These are phyloP conservation scores for Fraxinus platypoda DNA, from an alignment of 305 asterid genomes.

Conservation along the genomic window DNA sequence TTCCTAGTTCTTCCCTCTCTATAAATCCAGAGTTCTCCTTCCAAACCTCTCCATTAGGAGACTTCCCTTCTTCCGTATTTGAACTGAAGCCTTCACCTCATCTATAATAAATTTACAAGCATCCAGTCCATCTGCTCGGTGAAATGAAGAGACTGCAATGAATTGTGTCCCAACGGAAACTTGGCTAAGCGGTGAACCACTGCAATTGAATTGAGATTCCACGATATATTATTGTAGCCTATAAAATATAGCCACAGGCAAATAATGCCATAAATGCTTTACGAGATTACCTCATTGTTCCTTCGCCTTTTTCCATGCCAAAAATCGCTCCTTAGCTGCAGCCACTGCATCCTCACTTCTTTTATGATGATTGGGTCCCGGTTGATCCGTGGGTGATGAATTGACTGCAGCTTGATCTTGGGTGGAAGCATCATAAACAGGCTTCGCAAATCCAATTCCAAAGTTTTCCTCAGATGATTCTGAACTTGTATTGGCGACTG, in stretches of 20 bases:
- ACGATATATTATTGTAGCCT: conserved; percentile 17
- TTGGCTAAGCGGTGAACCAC: conserved; percentile 70
- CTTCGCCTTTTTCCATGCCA: conserved; percentile 74
- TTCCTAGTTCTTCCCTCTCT: conserved; percentile 56
- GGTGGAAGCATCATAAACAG: conserved; percentile 32
- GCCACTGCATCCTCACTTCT: conserved; percentile 58
- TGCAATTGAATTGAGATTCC: conserved; percentile 63
- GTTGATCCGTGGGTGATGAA: conserved; percentile 37
- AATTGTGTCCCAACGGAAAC: conserved; percentile 82
- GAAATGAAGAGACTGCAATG: conserved; percentile 68
- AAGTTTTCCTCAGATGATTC: conserved; percentile 36
- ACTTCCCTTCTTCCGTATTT: conserved; percentile 93
- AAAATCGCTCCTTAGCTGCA: conserved; percentile 66
- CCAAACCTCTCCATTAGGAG: conserved; percentile 88
- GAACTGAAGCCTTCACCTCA: conserved; percentile 86
- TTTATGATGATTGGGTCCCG: conserved; percentile 48
- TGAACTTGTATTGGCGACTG: conserved; percentile 25
- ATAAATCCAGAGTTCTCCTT: conserved; percentile 80
- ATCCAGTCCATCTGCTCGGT: conserved; percentile 70
- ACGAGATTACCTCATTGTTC: conserved; percentile 24
- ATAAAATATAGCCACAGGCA: not conserved
- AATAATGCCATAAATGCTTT: not conserved
- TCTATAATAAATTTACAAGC: conserved; percentile 81
- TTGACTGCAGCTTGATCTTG: conserved; percentile 28
- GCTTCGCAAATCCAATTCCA: conserved; percentile 24